These are phyloP conservation scores for Venturiaceae sp. DNA, from an alignment of 2,329 filamentous ascomycete genomes.

Conservation along the genomic window DNA sequence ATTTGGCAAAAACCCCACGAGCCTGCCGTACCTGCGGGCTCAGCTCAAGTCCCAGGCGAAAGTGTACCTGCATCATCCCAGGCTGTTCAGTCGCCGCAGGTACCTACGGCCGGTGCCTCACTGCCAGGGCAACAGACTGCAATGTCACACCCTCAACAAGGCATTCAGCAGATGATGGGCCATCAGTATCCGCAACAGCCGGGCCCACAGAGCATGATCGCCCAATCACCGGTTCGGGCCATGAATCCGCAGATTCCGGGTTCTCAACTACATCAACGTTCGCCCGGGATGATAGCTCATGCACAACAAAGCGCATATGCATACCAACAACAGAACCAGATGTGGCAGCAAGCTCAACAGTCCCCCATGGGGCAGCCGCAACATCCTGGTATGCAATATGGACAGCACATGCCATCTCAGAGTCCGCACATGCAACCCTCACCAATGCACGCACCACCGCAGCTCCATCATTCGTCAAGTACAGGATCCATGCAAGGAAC, in stretches of 20 bases:
- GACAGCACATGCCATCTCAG: constrained; percentile 23
- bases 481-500: constrained; percentile 29
- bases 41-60: constrained; percentile 27
- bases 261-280: constrained; percentile 56
- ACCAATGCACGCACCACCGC: constrained; percentile 39
- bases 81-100: constrained; percentile 37
- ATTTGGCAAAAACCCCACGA: constrained; percentile 81
- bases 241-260: constrained; percentile 51
- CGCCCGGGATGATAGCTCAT: constrained; percentile 42
- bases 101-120: constrained; percentile 49
- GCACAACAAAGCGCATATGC: constrained; percentile 35
- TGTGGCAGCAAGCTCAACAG: constrained; percentile 40
- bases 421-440: constrained; percentile 36
- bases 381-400: constrained; percentile 33
- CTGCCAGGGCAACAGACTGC: constrained; percentile 46
- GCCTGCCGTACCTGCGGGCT: constrained; percentile 41
- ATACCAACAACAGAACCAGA: constrained; percentile 32
- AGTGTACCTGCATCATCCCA: constrained; percentile 28
- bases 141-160: constrained; percentile 47
- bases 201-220: constrained; percentile 61
- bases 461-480: constrained; percentile 34
- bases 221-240: constrained; percentile 62
- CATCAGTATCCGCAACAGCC: constrained; percentile 61
- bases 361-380: constrained; percentile 33
- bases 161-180: constrained; percentile 52